Evolutionary conservation across 2,329 filamentous ascomycete genomes (phyloP).

Genomic region (Scedosporium dehoogii): DNA sequence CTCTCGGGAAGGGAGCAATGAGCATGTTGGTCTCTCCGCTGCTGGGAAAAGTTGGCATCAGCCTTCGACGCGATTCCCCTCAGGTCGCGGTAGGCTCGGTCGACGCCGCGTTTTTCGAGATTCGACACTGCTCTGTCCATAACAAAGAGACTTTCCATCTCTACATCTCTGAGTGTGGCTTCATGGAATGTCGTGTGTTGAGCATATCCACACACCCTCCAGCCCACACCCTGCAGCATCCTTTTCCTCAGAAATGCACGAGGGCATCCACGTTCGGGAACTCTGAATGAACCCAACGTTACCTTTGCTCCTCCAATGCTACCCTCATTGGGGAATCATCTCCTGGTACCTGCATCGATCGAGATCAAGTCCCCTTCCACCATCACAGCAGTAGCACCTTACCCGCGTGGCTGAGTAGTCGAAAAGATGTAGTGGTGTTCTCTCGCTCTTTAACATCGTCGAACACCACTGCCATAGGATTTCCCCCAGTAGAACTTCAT

Average conservation of each 20-base stretch:
- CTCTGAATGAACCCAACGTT: not conserved
- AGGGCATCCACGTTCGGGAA: not conserved
- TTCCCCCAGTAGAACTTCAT: no score
- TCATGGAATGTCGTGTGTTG: not conserved
- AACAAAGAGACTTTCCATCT: not conserved
- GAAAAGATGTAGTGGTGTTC: not conserved
- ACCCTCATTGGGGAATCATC: not conserved
- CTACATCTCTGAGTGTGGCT: not conserved
- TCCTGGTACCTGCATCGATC: slow-evolving; percentile 4
- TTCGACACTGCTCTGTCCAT: not conserved
- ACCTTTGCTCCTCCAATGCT: not conserved
- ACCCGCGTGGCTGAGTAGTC: not conserved
- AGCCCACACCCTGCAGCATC: not conserved
- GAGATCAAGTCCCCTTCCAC: not conserved
- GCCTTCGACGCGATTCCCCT: no score
- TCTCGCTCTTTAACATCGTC: not conserved
- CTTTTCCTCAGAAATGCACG: not conserved
- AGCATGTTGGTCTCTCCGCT: not conserved
- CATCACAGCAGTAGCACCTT: not conserved
- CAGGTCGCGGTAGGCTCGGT: not conserved
- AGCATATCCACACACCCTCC: not conserved
- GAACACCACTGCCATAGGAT: not conserved
- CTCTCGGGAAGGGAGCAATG: not conserved
- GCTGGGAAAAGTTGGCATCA: not conserved
- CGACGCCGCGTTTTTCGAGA: not conserved